Base-by-base conservation (phyloP, 352 stramenopile species). In the Pythium sp. region DNA sequence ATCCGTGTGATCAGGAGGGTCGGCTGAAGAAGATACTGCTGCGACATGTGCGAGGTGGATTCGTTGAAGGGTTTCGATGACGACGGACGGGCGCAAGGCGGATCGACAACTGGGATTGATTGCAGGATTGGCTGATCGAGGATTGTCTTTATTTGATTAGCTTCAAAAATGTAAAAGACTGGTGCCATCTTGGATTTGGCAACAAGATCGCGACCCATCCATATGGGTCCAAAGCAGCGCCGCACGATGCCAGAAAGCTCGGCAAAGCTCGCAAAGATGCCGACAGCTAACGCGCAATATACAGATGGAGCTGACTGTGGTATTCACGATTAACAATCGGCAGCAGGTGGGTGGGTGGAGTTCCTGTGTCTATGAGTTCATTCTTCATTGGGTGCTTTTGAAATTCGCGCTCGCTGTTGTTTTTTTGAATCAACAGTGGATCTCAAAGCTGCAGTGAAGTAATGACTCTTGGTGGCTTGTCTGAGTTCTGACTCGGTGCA, bases 61-160 rank as follows among this genome's bases (percentile, higher is more conserved):
- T 59, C 18, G 30, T 61, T 61, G 55, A 61, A 61, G 55, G 14
- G 55, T 47, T 12, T 61, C 30, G 2, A 36, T 61, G 55, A 61
- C 55, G 18, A 46, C 20, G 55, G 43, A 43, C 4, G 38, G 20
- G 20, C 47, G 30, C 55, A 36, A n/a, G 55, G 20, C 30, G 55
- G 54, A 43, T 59, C 28, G 15, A 32, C 36, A 58, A 24, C 26
- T n/a, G 14, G 8, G 26, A n/a, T 32, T 58, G 24, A 26, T 26
- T 26, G 24, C 24, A 26, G 24, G 24, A 26, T 26, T 26, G 24
- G 24, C 24, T 26, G 24, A 1, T 26, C 24, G 24, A 26, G 24
- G 24, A 26, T 26, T 26, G 24, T 26, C 24, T 26, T 26, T 26
- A 1, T 26, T 26, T 26, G 24, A 26, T 26, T 26, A 26, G 24